A percentile compares a stretch with the other conserved stretches of the same genome.
Evolutionary conservation across 441 rosid genomes (phyloP).

Genomic region (Arabidopsis lyrata): DNA sequence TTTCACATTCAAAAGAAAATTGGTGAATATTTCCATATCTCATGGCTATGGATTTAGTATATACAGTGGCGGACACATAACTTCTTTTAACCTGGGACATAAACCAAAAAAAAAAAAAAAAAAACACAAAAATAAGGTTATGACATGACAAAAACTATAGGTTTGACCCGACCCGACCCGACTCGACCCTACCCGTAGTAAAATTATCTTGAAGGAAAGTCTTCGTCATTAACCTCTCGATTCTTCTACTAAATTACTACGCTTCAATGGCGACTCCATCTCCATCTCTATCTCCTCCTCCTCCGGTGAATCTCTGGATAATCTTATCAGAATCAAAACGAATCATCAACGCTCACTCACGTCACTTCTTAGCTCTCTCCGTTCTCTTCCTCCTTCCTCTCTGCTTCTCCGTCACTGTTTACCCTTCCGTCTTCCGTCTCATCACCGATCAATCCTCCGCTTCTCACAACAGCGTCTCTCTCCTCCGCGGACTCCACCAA

Average conservation of each 20-base stretch:
- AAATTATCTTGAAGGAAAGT: not conserved
- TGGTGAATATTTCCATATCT: too few species aligned
- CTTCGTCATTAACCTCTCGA: constrained; percentile 5
- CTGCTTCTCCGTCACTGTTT: constrained; percentile 58
- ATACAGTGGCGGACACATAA: too few species aligned
- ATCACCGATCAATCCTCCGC: constrained; percentile 43
- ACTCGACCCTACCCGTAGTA: not conserved
- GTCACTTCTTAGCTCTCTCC: constrained; percentile 85
- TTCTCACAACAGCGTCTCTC: constrained; percentile 40
- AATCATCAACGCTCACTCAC: constrained; percentile 72
- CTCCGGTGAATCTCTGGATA: constrained; percentile 43
- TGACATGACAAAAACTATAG: too few species aligned
- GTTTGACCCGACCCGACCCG: constrained; percentile 8
- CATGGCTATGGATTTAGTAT: too few species aligned
- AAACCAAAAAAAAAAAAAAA: too few species aligned
- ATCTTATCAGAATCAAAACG: constrained; percentile 61
- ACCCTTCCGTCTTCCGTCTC: constrained; percentile 56
- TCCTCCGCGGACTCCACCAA: constrained; percentile 36
- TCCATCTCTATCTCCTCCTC: constrained; percentile 30
- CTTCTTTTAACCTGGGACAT: too few species aligned
- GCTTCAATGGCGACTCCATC: constrained; percentile 35
- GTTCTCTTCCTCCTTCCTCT: constrained; percentile 78
- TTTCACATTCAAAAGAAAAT: too few species aligned
- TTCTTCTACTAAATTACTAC: not conserved
- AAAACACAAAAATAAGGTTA: too few species aligned